Evolutionary conservation across 2,329 filamentous ascomycete species (phyloP), one percentile per base, ranked within the genome.

Genomic region (Pestalotiopsis sp.): DNA sequence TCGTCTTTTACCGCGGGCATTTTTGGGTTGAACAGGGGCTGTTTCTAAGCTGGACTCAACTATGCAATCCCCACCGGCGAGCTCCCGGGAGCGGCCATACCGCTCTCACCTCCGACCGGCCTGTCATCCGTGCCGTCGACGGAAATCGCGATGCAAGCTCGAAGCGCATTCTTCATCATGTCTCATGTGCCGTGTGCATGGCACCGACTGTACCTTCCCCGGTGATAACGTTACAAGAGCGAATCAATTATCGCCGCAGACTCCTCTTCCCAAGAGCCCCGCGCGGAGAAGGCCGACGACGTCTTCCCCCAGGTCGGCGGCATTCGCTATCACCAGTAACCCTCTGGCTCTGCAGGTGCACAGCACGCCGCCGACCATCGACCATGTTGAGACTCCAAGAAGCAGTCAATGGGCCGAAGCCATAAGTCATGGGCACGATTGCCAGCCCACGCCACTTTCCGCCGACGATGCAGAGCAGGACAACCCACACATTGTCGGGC

Each of bases 101-200:
- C 82, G 88, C 69, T 90, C 88, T 7, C 88, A 90, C 78, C 84
- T 88, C 70, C 84, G 86, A 52, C 87, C 88, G 64, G 88, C 88
- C 9, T 91, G 89, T 78, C 79, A 87, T 66, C 80, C 87, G 14
- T 91, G 89, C 74, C 83, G 89, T 66, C 85, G 85, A 69, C 84
- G 89, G 69, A 90, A 90, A 75, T 88, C 87, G 2, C 83, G 89
- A 71, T 91, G 89, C 75, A 88, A 87, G 20, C 84, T 88, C 36
- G 87, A 89, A 72, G 78, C 85, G 14, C 82, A 83, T 4, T 82
- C 85, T 2, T 79, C 84, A 65, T 82, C 82, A 7, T 91, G 88
- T 72, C 77, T 89, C 9, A 82, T 90, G 74, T 91, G 88, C 75
- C 84, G 84, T 52, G 84, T 87, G 23, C 87, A 90, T 72, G 83